Conservation (phyloP, 2,329 filamentous ascomycete species). For the Diplodia corticola region DNA sequence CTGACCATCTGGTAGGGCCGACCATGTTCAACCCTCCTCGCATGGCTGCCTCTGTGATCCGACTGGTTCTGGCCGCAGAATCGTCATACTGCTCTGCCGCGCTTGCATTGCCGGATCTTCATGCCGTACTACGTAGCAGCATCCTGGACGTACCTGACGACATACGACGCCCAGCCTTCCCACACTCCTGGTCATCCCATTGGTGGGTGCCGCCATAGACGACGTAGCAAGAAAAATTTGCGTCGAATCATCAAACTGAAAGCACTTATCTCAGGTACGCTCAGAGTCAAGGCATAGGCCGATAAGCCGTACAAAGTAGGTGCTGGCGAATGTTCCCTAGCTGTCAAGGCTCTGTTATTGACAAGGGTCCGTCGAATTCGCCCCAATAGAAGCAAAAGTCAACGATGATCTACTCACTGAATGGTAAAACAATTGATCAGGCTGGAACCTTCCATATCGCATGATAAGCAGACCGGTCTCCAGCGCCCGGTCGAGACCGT, state of each 20-base stretch:
- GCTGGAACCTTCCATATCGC: background rate
- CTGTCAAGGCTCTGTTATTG: background rate
- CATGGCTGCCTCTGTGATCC: background rate
- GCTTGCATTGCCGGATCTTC: constrained; percentile 5
- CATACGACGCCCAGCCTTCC: background rate
- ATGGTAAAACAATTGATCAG: background rate
- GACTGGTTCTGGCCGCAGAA: background rate
- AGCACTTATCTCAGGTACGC: background rate
- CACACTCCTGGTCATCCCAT: background rate
- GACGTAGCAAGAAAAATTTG: background rate
- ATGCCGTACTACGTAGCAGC: constrained; percentile 6
- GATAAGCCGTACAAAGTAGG: background rate
- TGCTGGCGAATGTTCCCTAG: background rate
- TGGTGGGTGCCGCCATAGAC: too few species aligned
- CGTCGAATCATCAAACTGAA: background rate
- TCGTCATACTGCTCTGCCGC: background rate
- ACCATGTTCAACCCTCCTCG: background rate
- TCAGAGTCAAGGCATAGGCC: background rate
- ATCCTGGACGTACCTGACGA: constrained; percentile 3
- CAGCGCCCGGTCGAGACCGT: background rate
- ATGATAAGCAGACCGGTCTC: background rate
- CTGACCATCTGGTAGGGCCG: constrained; percentile 11
- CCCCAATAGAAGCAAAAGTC: background rate
- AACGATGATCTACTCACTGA: background rate
- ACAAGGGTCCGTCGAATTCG: background rate